Base-by-base conservation (phyloP, 2,329 filamentous ascomycete species). In the Neofusicoccum ribis region DNA sequence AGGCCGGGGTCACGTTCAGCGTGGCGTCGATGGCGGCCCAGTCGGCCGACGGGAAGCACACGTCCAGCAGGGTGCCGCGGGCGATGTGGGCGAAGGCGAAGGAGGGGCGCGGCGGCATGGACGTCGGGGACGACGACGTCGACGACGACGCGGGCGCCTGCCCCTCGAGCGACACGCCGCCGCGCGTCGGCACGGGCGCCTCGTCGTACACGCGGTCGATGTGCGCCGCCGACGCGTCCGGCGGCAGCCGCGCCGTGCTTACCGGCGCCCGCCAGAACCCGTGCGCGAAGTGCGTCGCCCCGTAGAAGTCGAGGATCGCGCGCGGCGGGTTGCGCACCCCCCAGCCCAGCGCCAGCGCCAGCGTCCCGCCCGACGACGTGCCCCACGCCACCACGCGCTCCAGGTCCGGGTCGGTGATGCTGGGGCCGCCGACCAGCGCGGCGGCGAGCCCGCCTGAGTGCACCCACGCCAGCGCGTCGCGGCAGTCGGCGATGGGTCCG, bases 321-420 rank as follows among this genome's bases (percentile, higher is more conserved):
- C 27, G 2, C 1, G 27, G 27, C 5, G 27, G 27, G 2, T 1
- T 1, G 1, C 5, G 27, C 1, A 31, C 27, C 1, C 5, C 27
- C 27, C 27, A 31, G 27, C 27, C 66, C 36, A 68, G 88, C 92
- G 69, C 84, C 6, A 80, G 68, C 1, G 78, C 74, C 1, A 79
- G 63, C 0, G 72, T 74, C 0, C 77, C 78, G 0, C 78, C 77
- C 1, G 76, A 76, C 0, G 74, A 78, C 1, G 77, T 78, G 7
- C 78, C 78, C 63, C 77, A 76, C 0, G 73, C 73, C 50, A 78
- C 74, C 4, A 79, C 69, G 9, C 73, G 71, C 7, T 74, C 69
- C 1, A 67, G 54, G 43, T 79, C 74, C 17, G 17, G 17, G 9
- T 72, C 49, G 2, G 63, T 52, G 49, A 73, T 70, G 2, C 39